Evolutionary conservation across 2,329 filamentous ascomycete species (phyloP), one percentile per base, ranked within the genome.

Genomic region (Ascochyta fabae): DNA sequence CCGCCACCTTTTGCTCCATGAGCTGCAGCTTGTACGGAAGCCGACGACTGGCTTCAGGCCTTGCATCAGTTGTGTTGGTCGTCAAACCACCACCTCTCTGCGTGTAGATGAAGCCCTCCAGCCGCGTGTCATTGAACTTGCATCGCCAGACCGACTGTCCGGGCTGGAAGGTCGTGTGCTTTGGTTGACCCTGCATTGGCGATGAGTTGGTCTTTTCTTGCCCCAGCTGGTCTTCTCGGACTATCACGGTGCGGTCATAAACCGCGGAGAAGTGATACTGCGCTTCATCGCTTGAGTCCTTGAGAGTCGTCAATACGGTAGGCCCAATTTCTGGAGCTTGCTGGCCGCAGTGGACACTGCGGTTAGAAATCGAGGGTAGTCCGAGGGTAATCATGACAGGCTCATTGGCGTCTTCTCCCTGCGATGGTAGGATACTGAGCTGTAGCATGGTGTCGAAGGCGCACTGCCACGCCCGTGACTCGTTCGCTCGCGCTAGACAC

Each of bases 401-500:
- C 3, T 47, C 27, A 23, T 46, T 43, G 13, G 39, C 42, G 38
- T 59, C 48, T 1, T 53, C 47, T 2, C 44, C 41, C 2, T 58
- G 35, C 3, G 62, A 60, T 3, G 66, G 64, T 10, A 64, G 39
- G 13, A 71, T 57, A n/a, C 48, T 62, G 6, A 73, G 40, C 26
- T 65, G 62, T 8, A 72, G 48, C 1, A 27, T 46, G 27, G 51
- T 57, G 8, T 66, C 41, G 3, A 61, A 59, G 1, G 61, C 56
- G 47, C 70, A 71, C 23, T 62, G 53, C 69, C 69, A 73, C 29
- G 68, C 59, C 16, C 59, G 41, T 2, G 60, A 65, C 22, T 72
- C 66, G 38, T 69, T 67, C 7, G 44, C 63, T 22, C 42, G 61
- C 22, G 64, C 50, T 10, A 73, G 56, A 40, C 70, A 73, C 23